phyloP scores from a whole-genome alignment of 2,329 filamentous ascomycete genomes.

The Fusarium redolens region DNA sequence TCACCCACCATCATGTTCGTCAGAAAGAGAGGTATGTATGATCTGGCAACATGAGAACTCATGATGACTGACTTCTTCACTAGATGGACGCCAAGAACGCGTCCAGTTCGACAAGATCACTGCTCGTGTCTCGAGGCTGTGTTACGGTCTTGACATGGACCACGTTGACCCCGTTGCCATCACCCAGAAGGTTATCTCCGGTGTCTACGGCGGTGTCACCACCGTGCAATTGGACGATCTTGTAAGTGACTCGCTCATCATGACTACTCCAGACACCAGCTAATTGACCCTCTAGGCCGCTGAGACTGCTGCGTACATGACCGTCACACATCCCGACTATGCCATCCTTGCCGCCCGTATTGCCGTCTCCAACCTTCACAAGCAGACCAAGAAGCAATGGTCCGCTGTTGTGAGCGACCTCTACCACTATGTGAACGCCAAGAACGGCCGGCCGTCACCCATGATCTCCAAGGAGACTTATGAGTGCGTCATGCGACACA shows the following conservation, averaged over 20 bases:
- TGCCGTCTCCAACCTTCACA: constrained; percentile 99
- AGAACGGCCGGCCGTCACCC: constrained; percentile 83
- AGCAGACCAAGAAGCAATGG: constrained; percentile 99
- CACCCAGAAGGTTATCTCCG: constrained; percentile 99
- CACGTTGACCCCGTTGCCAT: constrained; percentile 98
- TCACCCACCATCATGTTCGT: constrained; percentile 65
- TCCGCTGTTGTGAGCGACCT: constrained; percentile 94
- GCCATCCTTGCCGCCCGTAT: constrained; percentile 98
- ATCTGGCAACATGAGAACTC: background rate
- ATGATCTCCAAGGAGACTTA: constrained; percentile 96
- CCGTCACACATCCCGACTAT: constrained; percentile 98
- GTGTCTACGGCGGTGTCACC: constrained; percentile 98
- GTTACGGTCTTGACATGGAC: constrained; percentile 93
- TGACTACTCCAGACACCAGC: background rate
- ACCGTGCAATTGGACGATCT: constrained; percentile 97
- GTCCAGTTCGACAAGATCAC: constrained; percentile 99
- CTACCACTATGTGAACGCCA: constrained; percentile 96
- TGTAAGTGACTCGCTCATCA: constrained; percentile 66
- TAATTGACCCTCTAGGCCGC: constrained; percentile 74
- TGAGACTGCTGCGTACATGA: constrained; percentile 99
- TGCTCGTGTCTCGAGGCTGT: constrained; percentile 94
- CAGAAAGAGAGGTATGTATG: constrained; percentile 69
- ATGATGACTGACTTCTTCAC: constrained; percentile 43
- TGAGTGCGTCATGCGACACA: constrained; percentile 93
- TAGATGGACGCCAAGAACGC: constrained; percentile 99